Conservation (phyloP, 2,329 filamentous ascomycete species). For the Ceratocystis smalleyi region DNA sequence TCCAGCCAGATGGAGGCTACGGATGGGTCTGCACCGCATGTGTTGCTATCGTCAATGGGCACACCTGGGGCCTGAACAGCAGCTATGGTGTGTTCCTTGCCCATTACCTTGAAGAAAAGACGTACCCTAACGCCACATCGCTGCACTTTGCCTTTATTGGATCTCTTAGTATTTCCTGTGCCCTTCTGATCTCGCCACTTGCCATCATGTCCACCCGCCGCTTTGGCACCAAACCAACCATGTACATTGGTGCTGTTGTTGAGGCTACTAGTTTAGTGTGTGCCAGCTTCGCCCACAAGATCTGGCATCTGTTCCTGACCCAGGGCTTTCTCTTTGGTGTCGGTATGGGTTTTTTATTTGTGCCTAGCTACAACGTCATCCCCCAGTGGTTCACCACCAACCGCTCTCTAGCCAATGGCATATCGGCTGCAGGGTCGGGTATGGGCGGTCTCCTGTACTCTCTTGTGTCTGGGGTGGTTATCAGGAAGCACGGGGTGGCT, state of each 20-base stretch:
- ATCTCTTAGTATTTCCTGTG: slow-evolving; percentile 26
- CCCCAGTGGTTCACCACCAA: slow-evolving; percentile 60
- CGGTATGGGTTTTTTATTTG: slow-evolving; percentile 64
- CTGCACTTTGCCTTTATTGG: slow-evolving; percentile 68
- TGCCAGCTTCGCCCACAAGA: slow-evolving; percentile 50
- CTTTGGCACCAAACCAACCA: slow-evolving; percentile 47
- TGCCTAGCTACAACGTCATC: slow-evolving; percentile 49
- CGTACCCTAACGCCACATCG: slow-evolving; percentile 46
- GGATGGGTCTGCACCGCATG: slow-evolving; percentile 30
- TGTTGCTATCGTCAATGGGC: slow-evolving; percentile 42
- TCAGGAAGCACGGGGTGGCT: slow-evolving; percentile 43
- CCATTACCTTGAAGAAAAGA: slow-evolving; percentile 39
- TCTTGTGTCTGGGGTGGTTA: slow-evolving; percentile 52
- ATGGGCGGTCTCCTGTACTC: slow-evolving; percentile 59
- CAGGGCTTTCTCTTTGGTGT: slow-evolving; percentile 66
- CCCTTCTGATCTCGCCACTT: slow-evolving; percentile 52
- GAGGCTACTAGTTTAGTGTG: slow-evolving; percentile 50
- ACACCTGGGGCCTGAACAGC: slow-evolving; percentile 59
- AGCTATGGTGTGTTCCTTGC: slow-evolving; percentile 38
- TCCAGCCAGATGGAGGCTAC: slow-evolving; percentile 45
- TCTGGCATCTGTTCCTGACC: slow-evolving; percentile 62
- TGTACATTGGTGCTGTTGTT: slow-evolving; percentile 49
- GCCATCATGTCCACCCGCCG: slow-evolving; percentile 45
- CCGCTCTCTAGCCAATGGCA: slow-evolving; percentile 53
- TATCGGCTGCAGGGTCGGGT: slow-evolving; percentile 53